Base-by-base conservation (phyloP, 371 early-diverging fungal species). In the Lichtheimia ornata region DNA sequence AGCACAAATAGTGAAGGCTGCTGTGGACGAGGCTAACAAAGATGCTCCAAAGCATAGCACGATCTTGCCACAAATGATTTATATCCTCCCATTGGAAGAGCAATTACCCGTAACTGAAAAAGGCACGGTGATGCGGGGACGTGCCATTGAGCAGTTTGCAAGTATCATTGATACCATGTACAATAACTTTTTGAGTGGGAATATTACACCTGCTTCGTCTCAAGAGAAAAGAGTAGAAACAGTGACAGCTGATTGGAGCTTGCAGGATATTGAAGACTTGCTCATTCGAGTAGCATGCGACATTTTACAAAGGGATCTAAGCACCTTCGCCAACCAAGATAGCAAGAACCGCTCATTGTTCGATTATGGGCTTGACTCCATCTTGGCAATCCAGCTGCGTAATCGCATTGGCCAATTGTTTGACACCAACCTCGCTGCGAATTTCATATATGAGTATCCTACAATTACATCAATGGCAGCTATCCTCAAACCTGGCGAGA, bases 11-110 rank as follows among this genome's bases (percentile, higher is more conserved):
- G 71, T 73, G 1, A 56, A 65, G 15, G 62, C 50, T 24, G 71
- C 69, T 35, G 70, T 79, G 20, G 50, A 67, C 3, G 22, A 62
- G 9, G 74, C 70, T 12, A 82, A 82, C 55, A 57, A 54, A 18
- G 50, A 49, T 25, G 67, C 67, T 18, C 78, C 78, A 2, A 59
- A 43, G 3, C 74, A 79, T 42, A 73, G 73, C 30, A 61, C 50
- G 0, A 61, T 82, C 11, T 15, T 76, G 1, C 67, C 64, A 2
- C 70, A 77, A 44, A 71, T 82, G 76, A 62, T 79, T 1, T 63
- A 74, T 12, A 69, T 79, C 9, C 50, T 82, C 0, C 77, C 74
- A 9, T 35, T 68, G 2, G 56, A 62, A 13, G 50, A 62, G 5
- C 17, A 53, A 0, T 28, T 77, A 5, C 68, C 71, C 2, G 18